Evolutionary conservation across 331 rosid genomes (phyloP).

Genomic region (Telfairia occidentalis): DNA sequence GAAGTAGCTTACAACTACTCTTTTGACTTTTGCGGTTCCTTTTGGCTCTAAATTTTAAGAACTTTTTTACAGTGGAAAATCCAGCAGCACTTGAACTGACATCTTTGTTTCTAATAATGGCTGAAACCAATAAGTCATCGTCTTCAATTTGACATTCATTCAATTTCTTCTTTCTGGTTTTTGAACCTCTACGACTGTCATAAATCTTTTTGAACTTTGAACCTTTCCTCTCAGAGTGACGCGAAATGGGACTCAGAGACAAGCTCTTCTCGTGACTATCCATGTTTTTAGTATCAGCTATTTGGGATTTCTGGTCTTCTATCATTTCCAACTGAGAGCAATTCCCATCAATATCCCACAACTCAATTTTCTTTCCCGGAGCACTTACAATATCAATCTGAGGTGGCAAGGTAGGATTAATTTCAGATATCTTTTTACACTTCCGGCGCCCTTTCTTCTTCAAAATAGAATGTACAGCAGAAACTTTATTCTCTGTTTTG

Average conservation of each 20-base stretch:
- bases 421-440: constrained; percentile 78
- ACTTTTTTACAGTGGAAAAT: constrained; percentile 33
- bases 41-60: constrained; percentile 37
- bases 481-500: constrained; percentile 27
- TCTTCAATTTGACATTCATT: constrained; percentile 63
- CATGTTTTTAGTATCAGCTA: constrained; percentile 26
- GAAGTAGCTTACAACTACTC: constrained; percentile 64
- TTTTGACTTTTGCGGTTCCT: constrained; percentile 49
- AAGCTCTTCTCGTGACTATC: constrained; percentile 23
- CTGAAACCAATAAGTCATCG: constrained; percentile 82
- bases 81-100: constrained; percentile 27
- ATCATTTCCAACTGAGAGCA: constrained; percentile 22
- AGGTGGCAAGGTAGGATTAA: constrained; percentile 35
- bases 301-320: constrained; percentile 33
- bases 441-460: constrained; percentile 62
- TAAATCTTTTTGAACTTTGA: constrained; percentile 20
- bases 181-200: constrained; percentile 21
- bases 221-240: constrained; percentile 29
- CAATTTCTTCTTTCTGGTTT: constrained; percentile 34
- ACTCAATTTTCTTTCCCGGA: constrained; percentile 28
- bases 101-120: constrained; percentile 60
- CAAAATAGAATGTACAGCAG: constrained; percentile 28
- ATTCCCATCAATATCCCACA: constrained; percentile 24
- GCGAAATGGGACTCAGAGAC: constrained; percentile 26
- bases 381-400: constrained; percentile 27